These are phyloP conservation scores for Lepidium africanum DNA, from an alignment of 345 rosid species.

Conservation along the genomic window DNA sequence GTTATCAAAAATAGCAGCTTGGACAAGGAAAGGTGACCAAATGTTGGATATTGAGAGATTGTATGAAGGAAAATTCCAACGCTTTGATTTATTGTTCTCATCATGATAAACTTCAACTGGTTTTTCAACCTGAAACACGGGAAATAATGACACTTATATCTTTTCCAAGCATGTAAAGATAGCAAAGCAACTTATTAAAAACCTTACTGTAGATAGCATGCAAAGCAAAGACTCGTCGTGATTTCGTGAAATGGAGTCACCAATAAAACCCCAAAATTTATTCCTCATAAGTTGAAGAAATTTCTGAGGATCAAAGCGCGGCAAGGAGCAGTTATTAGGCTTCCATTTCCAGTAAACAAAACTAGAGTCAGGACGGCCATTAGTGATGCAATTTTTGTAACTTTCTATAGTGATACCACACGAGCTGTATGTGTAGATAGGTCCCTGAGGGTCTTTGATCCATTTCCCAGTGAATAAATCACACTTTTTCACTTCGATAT, in stretches of 20 bases:
- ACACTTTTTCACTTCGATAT: slow-evolving; percentile 48
- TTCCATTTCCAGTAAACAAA: slow-evolving; percentile 32
- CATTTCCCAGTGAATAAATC: slow-evolving; percentile 81
- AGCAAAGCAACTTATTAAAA: not conserved
- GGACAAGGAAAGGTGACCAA: slow-evolving; percentile 90
- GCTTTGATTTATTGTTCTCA: slow-evolving; percentile 59
- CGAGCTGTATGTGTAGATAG: slow-evolving; percentile 10
- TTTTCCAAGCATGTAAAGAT: not conserved
- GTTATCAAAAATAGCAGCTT: slow-evolving; percentile 90
- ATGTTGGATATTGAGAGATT: slow-evolving; percentile 63
- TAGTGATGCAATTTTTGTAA: slow-evolving; percentile 83
- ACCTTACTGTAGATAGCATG: slow-evolving; percentile 58
- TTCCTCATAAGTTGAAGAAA: slow-evolving; percentile 71
- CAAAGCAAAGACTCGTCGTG: slow-evolving; percentile 86
- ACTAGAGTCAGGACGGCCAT: slow-evolving; percentile 77
- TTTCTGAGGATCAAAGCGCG: slow-evolving; percentile 43
- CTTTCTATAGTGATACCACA: slow-evolving; percentile 40
- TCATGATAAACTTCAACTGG: slow-evolving; percentile 79
- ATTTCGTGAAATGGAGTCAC: slow-evolving; percentile 94
- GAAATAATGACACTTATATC: not conserved
- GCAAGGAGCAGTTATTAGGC: no score
- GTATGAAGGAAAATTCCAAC: slow-evolving; percentile 67
- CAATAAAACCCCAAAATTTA: slow-evolving; percentile 79
- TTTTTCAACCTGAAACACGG: slow-evolving; percentile 53
- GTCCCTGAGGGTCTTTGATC: slow-evolving; percentile 70